A percentile compares a stretch with the other conserved stretches of the same genome.
Conservation (phyloP, 2,329 filamentous ascomycete genomes). For the Trichoderma atrobrunneum region DNA sequence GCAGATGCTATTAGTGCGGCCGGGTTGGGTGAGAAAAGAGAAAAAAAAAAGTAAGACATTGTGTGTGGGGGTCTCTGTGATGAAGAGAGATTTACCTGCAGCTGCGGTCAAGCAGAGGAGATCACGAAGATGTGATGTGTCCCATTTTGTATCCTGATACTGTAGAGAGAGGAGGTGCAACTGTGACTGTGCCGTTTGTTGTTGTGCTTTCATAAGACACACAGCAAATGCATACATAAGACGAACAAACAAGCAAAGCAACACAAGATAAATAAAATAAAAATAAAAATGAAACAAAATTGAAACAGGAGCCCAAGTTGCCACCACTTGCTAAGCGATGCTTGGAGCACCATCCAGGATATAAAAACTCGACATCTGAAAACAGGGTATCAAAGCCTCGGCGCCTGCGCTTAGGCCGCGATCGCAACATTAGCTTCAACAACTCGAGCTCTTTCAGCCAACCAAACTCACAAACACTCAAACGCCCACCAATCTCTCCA, state of each 20-base stretch:
- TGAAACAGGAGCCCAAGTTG: background rate
- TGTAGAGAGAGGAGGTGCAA: background rate
- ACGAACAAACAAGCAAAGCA: background rate
- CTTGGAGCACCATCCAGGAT: background rate
- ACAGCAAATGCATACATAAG: background rate
- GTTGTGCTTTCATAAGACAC: too few species aligned
- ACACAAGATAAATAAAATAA: background rate
- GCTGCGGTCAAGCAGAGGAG: background rate
- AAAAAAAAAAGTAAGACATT: background rate
- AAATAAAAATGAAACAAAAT: background rate
- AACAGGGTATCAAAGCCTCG: background rate
- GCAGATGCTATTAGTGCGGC: background rate
- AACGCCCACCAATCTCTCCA: background rate
- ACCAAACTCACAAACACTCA: constrained; percentile 4
- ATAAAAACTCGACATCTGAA: background rate
- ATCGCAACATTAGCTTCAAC: constrained; percentile 1
- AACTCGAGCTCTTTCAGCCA: background rate
- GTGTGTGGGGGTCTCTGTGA: background rate
- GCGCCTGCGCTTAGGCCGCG: constrained; percentile 6
- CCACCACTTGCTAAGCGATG: background rate
- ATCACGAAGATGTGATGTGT: background rate
- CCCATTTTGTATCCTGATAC: background rate
- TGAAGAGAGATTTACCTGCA: background rate
- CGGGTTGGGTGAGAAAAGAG: background rate
- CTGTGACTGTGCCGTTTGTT: too few species aligned